These are phyloP conservation scores for Cercospora zeina DNA, from an alignment of 2,329 filamentous ascomycete species.

Conservation along the genomic window DNA sequence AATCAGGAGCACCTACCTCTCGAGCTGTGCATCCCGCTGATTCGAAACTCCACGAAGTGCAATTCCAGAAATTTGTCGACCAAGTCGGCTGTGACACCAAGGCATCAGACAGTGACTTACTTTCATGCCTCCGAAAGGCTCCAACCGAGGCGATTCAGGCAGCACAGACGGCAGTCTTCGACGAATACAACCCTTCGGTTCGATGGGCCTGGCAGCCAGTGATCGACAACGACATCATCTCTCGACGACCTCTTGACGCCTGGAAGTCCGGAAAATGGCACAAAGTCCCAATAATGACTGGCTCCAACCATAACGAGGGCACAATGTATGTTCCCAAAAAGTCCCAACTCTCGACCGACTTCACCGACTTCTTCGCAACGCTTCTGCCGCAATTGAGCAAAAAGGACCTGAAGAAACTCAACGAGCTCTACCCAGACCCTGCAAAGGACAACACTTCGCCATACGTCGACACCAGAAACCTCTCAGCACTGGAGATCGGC, in stretches of 20 bases:
- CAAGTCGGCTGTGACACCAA: slow-evolving; percentile 40
- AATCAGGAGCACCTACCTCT: slow-evolving; percentile 51
- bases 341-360: slow-evolving; percentile 53
- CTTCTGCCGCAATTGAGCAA: slow-evolving; percentile 60
- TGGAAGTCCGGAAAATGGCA: slow-evolving; percentile 58
- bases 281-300: slow-evolving; percentile 64
- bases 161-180: slow-evolving; percentile 48
- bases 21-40: slow-evolving; percentile 49
- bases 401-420: slow-evolving; percentile 56
- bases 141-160: slow-evolving; percentile 42
- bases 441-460: slow-evolving; percentile 44
- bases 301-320: slow-evolving; percentile 71
- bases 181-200: slow-evolving; percentile 50
- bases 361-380: slow-evolving; percentile 60
- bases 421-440: slow-evolving; percentile 64
- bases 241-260: slow-evolving; percentile 59
- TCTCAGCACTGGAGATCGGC: slow-evolving; percentile 46
- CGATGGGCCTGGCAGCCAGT: slow-evolving; percentile 67
- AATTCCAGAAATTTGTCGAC: slow-evolving; percentile 48
- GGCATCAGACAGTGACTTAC: slow-evolving; percentile 38
- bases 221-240: slow-evolving; percentile 63
- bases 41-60: slow-evolving; percentile 45
- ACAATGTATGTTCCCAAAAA: slow-evolving; percentile 60
- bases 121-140: slow-evolving; percentile 47
- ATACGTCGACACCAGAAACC: slow-evolving; percentile 44